phyloP scores from a whole-genome alignment of 306 rosid genomes.

The Cucurbita ficifolia region DNA sequence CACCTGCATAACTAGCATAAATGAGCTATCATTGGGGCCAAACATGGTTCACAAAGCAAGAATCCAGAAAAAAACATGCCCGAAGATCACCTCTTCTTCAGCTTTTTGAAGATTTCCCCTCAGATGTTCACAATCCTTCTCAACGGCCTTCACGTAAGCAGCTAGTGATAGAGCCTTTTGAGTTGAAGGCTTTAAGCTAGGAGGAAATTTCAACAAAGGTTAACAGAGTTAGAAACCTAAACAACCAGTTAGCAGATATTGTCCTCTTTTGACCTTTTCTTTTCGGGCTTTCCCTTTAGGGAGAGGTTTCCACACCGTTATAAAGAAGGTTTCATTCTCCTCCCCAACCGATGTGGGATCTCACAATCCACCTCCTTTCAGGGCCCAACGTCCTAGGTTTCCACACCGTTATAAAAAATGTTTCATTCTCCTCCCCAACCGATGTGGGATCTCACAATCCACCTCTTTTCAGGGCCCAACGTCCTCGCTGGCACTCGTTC shows the following conservation, averaged over 20 bases:
- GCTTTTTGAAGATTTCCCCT: slow-evolving; percentile 68
- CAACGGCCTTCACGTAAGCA: slow-evolving; percentile 47
- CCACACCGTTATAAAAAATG: no score
- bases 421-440: no score
- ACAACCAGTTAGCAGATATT: not conserved
- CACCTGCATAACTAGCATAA: slow-evolving; percentile 30
- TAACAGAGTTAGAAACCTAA: not conserved
- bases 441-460: no score
- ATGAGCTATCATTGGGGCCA: not conserved
- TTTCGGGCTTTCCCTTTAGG: no score
- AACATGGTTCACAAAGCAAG: not conserved
- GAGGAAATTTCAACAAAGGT: slow-evolving; percentile 2
- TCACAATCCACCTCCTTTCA: no score
- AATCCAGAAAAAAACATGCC: not conserved
- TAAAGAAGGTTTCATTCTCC: no score
- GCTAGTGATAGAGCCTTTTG: slow-evolving; percentile 45
- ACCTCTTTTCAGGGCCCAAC: no score
- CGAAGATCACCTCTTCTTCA: slow-evolving; percentile 64
- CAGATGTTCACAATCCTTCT: slow-evolving; percentile 67
- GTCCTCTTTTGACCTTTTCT: no score
- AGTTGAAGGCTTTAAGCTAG: slow-evolving; percentile 59
- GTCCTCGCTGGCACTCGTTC: no score
- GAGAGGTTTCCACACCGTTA: no score
- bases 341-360: no score
- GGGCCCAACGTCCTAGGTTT: no score